These are phyloP conservation scores for Graphiopsis chlorocephala DNA, from an alignment of 2,329 filamentous ascomycete species.

Conservation along the genomic window DNA sequence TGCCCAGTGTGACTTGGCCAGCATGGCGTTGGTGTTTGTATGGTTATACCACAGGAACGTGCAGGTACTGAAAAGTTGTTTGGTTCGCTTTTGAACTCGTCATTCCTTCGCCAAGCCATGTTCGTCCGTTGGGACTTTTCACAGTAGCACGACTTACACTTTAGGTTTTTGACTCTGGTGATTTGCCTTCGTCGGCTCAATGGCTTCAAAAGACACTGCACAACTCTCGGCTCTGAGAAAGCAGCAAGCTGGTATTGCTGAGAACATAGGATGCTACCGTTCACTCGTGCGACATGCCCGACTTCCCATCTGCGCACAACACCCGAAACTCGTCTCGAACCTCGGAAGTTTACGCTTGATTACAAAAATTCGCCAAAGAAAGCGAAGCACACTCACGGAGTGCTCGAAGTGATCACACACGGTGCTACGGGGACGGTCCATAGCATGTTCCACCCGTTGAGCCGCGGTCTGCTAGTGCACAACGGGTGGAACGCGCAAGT, in stretches of 20 bases:
- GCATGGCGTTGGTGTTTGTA: slow-evolving; percentile 13
- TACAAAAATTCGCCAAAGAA: background rate
- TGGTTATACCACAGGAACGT: slow-evolving; percentile 13
- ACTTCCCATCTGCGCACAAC: background rate
- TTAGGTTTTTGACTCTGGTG: background rate
- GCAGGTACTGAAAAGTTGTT: slow-evolving; percentile 9
- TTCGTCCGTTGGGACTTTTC: background rate
- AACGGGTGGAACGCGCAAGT: background rate
- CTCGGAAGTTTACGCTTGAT: background rate
- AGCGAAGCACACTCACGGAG: background rate
- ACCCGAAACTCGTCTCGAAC: background rate
- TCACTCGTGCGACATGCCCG: background rate
- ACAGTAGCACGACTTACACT: background rate
- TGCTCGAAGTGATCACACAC: background rate
- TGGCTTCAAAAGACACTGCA: background rate
- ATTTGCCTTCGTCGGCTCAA: background rate
- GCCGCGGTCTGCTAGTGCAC: background rate
- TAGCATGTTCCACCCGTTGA: slow-evolving; percentile 2
- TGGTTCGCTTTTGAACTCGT: background rate
- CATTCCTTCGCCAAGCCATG: background rate
- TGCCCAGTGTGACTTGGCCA: background rate
- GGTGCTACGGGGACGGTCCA: background rate
- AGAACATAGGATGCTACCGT: background rate
- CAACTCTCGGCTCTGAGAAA: background rate
- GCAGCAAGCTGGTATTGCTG: background rate